A percentile compares a stretch with the other conserved stretches of the same genome.
Evolutionary conservation across 345 rosid genomes (phyloP).

Genomic region (Arabidopsis arenosa): DNA sequence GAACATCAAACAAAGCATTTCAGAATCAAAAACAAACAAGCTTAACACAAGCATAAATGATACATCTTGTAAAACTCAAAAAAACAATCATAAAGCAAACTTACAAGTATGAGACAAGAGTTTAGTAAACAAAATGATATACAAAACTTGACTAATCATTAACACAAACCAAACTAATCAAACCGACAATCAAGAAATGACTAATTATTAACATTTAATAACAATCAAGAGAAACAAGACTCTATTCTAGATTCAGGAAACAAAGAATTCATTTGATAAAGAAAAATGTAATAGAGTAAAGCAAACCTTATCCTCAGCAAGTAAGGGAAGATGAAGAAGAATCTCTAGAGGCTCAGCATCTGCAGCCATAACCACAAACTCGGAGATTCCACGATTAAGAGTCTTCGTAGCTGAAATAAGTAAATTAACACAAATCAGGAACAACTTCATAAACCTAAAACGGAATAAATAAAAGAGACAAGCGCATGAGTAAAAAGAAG

Average conservation of each 20-base stretch:
- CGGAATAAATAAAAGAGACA: neutral
- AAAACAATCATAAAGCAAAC: neutral
- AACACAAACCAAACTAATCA: neutral
- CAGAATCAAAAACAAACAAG: neutral
- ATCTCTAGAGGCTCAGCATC: conserved; percentile 93
- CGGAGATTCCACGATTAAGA: conserved; percentile 90
- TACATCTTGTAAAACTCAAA: neutral
- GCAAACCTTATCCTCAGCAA: conserved; percentile 84
- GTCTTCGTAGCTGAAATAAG: conserved; percentile 82
- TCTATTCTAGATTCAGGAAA: neutral
- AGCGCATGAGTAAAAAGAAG: neutral
- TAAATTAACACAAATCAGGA: neutral
- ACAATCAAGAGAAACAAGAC: too few relatives aligned
- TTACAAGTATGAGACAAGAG: neutral
- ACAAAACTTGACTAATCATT: neutral
- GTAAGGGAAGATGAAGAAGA: conserved; percentile 71
- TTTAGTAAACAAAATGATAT: neutral
- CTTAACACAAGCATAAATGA: neutral
- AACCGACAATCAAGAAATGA: neutral
- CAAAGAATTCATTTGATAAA: neutral
- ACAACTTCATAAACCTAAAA: neutral
- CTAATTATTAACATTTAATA: neutral
- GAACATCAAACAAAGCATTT: neutral
- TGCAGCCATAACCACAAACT: conserved; percentile 88
- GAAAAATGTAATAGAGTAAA: neutral